Evolutionary conservation across 768 basidiomycete species (phyloP), one percentile per base, ranked within the genome.

Genomic region (Boletellus ananas): DNA sequence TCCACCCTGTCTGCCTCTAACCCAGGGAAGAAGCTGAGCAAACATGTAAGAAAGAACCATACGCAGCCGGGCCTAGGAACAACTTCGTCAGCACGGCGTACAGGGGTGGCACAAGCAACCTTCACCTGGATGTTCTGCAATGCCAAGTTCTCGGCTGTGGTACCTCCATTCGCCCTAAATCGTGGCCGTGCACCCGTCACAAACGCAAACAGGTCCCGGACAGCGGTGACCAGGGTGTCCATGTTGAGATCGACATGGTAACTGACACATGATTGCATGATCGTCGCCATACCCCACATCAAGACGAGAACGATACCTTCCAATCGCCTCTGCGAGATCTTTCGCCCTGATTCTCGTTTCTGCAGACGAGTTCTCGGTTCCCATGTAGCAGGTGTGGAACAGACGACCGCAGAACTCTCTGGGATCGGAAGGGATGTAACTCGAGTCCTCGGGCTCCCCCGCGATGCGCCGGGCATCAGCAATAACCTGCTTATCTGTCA

Each of bases 331-430:
- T 6, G 90, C 82, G 4, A 99, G 79, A 38, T 87, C 83, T 65
- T 90, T 94, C 1, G 96, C 96, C 31, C 96, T 76, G 53, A 76
- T 71, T 11, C 92, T 74, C 7, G 96, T 98, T 59, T 96, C 96
- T 0, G 67, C 67, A 52, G 86, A 91, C 7, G 95, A 97, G 66
- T 98, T 94, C 67, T 94, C 90, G 0, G 96, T 99, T 6, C 95
- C 95, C 96, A 99, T 98, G 70, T 95, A 99, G 69, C 93, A 96
- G 0, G 94, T 95, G 67, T 98, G 94, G 74, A 99, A 95, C 47
- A 98, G 85, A 21, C 92, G 78, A 46, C 74, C 76, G 23, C 83
- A 82, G 59, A 97, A 93, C 63, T 98, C 96, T 40, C 77, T 80
- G 0, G 94, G 83, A 66, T 99, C 94, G 0, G 80, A 77, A 1